phyloP scores from a whole-genome alignment of 176 grass and related monocot species.

The Bolboschoenus planiculmis region DNA sequence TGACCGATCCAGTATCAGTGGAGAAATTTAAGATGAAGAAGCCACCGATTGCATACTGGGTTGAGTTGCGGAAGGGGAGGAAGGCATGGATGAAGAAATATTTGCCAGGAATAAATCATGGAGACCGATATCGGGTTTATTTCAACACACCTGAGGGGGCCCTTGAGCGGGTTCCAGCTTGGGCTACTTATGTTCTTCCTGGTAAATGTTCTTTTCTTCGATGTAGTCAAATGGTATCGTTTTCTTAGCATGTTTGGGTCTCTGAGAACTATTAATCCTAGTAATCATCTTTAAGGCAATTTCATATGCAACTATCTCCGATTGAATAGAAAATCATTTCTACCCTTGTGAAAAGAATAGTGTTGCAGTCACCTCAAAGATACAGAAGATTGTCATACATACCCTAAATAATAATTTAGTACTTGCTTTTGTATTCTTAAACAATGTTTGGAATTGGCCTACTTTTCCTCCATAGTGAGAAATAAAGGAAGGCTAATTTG shows the following conservation, averaged over 20 bases:
- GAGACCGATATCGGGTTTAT: slow-evolving; percentile 83
- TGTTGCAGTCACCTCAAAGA: not conserved
- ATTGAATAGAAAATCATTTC: not conserved
- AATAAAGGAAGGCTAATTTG: not conserved
- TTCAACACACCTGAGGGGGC: slow-evolving; percentile 93
- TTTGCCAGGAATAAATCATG: slow-evolving; percentile 63
- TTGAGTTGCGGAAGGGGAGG: slow-evolving; percentile 83
- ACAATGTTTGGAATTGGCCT: not conserved
- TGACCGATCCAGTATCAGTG: slow-evolving; percentile 53
- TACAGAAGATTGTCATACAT: not conserved
- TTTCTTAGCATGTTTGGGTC: not conserved
- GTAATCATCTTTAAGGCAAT: not conserved
- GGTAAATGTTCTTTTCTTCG: slow-evolving; percentile 30
- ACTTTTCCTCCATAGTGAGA: not conserved
- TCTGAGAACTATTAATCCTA: not conserved
- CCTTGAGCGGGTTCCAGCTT: slow-evolving; percentile 82
- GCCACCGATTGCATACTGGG: slow-evolving; percentile 76
- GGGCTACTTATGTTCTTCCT: slow-evolving; percentile 93
- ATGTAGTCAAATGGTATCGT: not conserved
- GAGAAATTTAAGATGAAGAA: slow-evolving; percentile 81
- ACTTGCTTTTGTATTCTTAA: not conserved
- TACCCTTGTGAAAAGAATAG: not conserved
- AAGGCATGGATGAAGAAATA: slow-evolving; percentile 89
- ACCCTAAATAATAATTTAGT: not conserved
- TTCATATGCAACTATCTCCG: not conserved